phyloP scores from a whole-genome alignment of 2,329 filamentous ascomycete genomes.

The Paracamarosporium sp. region DNA sequence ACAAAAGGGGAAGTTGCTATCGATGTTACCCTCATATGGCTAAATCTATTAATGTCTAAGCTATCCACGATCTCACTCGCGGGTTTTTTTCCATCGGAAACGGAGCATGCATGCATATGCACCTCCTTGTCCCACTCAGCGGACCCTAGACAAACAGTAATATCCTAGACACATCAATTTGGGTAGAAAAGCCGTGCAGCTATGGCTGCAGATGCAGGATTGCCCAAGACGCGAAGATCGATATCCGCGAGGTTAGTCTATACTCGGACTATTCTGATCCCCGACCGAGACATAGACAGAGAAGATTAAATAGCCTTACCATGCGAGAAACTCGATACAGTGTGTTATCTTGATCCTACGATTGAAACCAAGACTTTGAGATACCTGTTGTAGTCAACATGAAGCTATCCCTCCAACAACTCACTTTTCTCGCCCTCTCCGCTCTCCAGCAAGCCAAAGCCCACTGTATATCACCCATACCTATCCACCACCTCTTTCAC shows the following conservation, averaged over 20 bases:
- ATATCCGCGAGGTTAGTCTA: neutral
- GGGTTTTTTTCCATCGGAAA: neutral
- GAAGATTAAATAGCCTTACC: neutral
- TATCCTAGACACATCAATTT: neutral
- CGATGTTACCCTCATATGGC: constrained; percentile 3
- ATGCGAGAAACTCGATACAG: neutral
- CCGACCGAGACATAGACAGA: neutral
- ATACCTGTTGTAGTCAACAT: neutral
- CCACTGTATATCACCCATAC: constrained; percentile 4
- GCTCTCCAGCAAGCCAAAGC: neutral
- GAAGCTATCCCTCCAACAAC: constrained; percentile 9
- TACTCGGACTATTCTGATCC: neutral
- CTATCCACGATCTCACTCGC: neutral
- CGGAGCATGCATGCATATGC: neutral
- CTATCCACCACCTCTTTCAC: neutral
- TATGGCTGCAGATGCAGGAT: neutral
- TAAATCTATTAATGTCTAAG: constrained; percentile 4
- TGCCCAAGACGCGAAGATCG: neutral
- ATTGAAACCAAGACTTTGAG: neutral
- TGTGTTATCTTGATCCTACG: neutral
- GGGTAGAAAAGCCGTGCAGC: neutral
- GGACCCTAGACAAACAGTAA: neutral
- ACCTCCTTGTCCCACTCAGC: neutral
- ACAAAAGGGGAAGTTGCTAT: neutral
- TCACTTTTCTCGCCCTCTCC: constrained; percentile 2